These are phyloP conservation scores for Talaromyces albobiverticillius DNA, from an alignment of 2,329 filamentous ascomycete genomes.

Conservation along the genomic window DNA sequence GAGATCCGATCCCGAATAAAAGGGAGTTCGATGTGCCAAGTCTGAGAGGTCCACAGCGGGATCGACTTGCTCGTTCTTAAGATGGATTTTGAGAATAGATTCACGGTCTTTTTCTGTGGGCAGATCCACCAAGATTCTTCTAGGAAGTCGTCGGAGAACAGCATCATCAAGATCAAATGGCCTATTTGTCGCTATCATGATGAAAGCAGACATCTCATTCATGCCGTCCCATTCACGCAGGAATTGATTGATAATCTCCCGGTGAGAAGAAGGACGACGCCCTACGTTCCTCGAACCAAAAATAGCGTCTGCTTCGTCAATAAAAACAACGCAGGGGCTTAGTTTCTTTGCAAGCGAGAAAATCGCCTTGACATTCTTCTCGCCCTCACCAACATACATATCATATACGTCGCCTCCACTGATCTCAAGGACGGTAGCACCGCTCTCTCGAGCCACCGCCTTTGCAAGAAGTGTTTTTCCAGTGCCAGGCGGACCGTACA, in stretches of 20 bases:
- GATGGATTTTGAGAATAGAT: constrained; percentile 49
- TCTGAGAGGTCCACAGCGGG: constrained; percentile 40
- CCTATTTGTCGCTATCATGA: constrained; percentile 96
- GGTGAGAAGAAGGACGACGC: constrained; percentile 59
- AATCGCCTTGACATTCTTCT: constrained; percentile 92
- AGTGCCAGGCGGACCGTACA: constrained; percentile 77
- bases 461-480: constrained; percentile 64
- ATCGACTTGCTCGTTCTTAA: constrained; percentile 47
- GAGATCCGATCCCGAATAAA: constrained; percentile 53
- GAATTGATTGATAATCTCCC: constrained; percentile 95
- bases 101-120: constrained; percentile 45
- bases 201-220: constrained; percentile 78
- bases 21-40: constrained; percentile 44
- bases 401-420: constrained; percentile 90
- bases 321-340: constrained; percentile 88
- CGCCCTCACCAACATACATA: constrained; percentile 93
- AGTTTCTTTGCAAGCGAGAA: constrained; percentile 90
- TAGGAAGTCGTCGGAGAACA: constrained; percentile 49
- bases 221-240: constrained; percentile 96
- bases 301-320: constrained; percentile 93
- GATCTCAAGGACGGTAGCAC: constrained; percentile 74
- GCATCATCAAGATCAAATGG: constrained; percentile 84
- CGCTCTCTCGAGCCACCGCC: constrained; percentile 62
- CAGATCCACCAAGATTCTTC: constrained; percentile 49
- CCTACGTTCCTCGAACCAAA: constrained; percentile 69